Evolutionary conservation across 2,329 filamentous ascomycete genomes (phyloP).

Genomic region (Pseudogymnoascus sp.): DNA sequence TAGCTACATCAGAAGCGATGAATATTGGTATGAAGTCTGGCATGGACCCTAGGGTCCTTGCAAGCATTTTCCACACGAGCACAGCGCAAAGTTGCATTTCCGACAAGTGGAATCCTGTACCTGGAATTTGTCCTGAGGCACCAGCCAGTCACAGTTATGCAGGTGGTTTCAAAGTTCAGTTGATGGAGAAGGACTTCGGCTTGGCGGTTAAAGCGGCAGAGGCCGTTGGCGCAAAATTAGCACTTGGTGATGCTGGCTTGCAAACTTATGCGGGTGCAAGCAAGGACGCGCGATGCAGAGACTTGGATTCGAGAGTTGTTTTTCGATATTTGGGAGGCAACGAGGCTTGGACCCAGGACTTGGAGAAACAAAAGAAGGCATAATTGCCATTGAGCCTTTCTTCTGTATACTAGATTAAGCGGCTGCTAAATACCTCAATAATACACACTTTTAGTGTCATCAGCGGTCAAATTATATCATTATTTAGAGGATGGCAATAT

Average conservation of each 20-base stretch:
- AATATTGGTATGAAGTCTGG: slow-evolving; percentile 53
- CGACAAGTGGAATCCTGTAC: slow-evolving; percentile 30
- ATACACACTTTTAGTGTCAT: too few species aligned
- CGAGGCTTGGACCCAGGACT: slow-evolving; percentile 38
- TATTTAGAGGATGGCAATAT: too few species aligned
- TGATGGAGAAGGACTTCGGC: slow-evolving; percentile 54
- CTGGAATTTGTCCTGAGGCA: slow-evolving; percentile 27
- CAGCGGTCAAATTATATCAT: too few species aligned
- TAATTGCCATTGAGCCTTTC: too few species aligned
- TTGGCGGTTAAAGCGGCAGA: slow-evolving; percentile 49
- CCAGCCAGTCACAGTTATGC: slow-evolving; percentile 29
- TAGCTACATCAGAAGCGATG: slow-evolving; percentile 51
- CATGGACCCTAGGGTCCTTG: slow-evolving; percentile 46
- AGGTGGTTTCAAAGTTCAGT: slow-evolving; percentile 50
- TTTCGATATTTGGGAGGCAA: slow-evolving; percentile 48
- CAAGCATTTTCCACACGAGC: slow-evolving; percentile 45
- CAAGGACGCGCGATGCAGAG: slow-evolving; percentile 43
- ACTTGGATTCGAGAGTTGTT: slow-evolving; percentile 50
- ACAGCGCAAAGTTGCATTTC: slow-evolving; percentile 28
- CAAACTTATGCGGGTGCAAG: slow-evolving; percentile 45
- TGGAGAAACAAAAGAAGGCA: too few species aligned
- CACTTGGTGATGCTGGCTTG: slow-evolving; percentile 43
- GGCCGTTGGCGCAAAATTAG: slow-evolving; percentile 42
- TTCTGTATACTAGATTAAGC: too few species aligned
- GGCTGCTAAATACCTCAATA: too few species aligned